Evolutionary conservation across 164 flowering plant species (phyloP), one percentile per base, ranked within the genome.

Genomic region (Sextonia rubra): DNA sequence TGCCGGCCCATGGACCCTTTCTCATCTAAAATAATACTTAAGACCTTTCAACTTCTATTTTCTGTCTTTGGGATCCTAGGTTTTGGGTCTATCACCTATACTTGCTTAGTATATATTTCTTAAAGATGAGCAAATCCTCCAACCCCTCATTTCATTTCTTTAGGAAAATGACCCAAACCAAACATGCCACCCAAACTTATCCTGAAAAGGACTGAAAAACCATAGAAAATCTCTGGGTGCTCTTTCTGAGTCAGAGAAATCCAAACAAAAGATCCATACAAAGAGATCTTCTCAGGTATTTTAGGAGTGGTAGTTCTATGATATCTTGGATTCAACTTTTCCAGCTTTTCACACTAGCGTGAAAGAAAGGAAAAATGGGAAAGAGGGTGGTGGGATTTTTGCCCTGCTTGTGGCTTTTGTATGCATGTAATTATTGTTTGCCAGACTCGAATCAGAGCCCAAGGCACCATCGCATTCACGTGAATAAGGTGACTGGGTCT

Each of bases 131-230:
- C 7, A 37, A 37, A 7, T n/a, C 47, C 48, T 30, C n/a, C 32
- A n/a, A 66, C 69, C 18, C 27, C 52, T 37, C 18, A 22, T 17
- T 47, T 3, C n/a, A 62, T 62, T 17, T 26, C 12, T 23, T 64
- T 63, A 15, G 37, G 70, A 73, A 66, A 73, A 67, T 66, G 75
- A 66, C 65, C 32, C 70, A 66, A 73, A 73, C 75, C 70, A 66
- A 73, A 66, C 75, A 66, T 23, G 69, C 55, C 64, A 65, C 70
- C 48, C 23, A 24, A 5, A 27, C 11, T 23, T 8, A 15, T 17
- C n/a, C 27, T 55, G 75, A 56, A 65, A 65, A 30, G n/a, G 75
- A 73, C 70, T 52, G n/a, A 52, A 66, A 30, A 56, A 2, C 61
- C 24, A 27, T 20, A 52, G 23, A 49, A 37, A 37, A 37, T 37